Percentiles rank a stretch among this genome's conserved stretches.
Evolutionary conservation across 1,284 basidiomycete species (phyloP).

Genomic region (Volvariella surrecta): DNA sequence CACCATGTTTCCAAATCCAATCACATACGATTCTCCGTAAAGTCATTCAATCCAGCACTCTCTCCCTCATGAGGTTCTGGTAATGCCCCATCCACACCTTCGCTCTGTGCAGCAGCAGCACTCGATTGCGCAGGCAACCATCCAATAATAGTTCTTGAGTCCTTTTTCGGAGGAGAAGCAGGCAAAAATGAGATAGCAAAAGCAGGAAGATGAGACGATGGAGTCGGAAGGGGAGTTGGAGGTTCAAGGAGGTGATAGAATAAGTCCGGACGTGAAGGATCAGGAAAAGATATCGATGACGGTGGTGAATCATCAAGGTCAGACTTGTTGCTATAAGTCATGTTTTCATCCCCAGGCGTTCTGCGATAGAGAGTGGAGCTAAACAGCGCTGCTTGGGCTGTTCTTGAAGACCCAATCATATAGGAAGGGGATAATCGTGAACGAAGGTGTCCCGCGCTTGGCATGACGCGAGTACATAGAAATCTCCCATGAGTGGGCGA

Average conservation of each 20-base stretch:
- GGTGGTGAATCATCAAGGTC: neutral
- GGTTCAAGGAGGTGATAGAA: slow-evolving; percentile 58
- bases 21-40: slow-evolving; percentile 55
- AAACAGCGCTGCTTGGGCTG: too few species aligned
- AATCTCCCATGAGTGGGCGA: too few species aligned
- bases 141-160: slow-evolving; percentile 52
- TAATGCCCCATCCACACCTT: slow-evolving; percentile 1
- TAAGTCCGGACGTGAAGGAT: slow-evolving; percentile 53
- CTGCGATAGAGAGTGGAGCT: too few species aligned
- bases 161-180: slow-evolving; percentile 29
- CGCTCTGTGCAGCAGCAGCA: slow-evolving; percentile 15
- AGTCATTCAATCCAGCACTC: slow-evolving; percentile 56
- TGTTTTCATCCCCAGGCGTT: too few species aligned
- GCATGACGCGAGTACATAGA: too few species aligned
- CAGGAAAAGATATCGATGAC: slow-evolving; percentile 22
- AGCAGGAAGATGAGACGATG: slow-evolving; percentile 24
- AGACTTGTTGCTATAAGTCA: too few species aligned
- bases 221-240: slow-evolving; percentile 37
- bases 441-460: too few species aligned
- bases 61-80: slow-evolving; percentile 3
- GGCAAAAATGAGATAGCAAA: slow-evolving; percentile 60
- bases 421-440: too few species aligned
- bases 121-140: slow-evolving; percentile 54
- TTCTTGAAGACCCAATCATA: too few species aligned
- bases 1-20: neutral